A percentile compares a stretch with the other conserved stretches of the same genome.
phyloP scores from a whole-genome alignment of 192 early-diverging fungal species.

The Coemansia sp. region DNA sequence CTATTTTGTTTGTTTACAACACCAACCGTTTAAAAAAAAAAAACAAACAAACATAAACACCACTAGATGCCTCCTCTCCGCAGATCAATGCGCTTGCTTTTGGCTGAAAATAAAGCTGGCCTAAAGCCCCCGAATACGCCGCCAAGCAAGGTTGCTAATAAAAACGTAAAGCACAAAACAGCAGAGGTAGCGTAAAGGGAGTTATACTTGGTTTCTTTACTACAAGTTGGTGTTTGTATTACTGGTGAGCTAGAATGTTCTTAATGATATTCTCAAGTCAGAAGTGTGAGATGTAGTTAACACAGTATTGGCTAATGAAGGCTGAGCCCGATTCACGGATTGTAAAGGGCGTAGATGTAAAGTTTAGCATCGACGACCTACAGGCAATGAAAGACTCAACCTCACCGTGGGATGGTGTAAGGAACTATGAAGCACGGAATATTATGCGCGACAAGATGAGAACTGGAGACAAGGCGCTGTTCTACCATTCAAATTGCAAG shows the following conservation, averaged over 20 bases:
- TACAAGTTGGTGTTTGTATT: no score
- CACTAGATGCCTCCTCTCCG: constrained; percentile 7
- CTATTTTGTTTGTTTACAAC: constrained; percentile 7
- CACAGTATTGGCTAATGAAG: constrained; percentile 77
- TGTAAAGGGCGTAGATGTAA: constrained; percentile 65
- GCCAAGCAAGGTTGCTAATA: constrained; percentile 3
- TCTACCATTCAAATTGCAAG: constrained; percentile 89
- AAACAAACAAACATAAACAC: no score
- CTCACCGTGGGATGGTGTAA: constrained; percentile 78
- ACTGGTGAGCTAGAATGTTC: neutral
- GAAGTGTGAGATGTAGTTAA: constrained; percentile 4
- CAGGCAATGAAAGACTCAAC: constrained; percentile 42
- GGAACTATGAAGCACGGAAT: constrained; percentile 82
- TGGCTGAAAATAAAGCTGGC: no score
- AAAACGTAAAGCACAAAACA: neutral
- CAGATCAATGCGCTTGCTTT: neutral
- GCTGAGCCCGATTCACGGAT: constrained; percentile 74
- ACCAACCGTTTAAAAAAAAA: neutral
- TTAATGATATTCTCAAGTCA: constrained; percentile 4
- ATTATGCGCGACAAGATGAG: constrained; percentile 77
- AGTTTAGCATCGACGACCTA: constrained; percentile 73
- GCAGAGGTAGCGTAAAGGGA: no score
- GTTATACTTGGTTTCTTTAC: no score
- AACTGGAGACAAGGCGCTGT: constrained; percentile 67
- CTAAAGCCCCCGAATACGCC: neutral